Percentiles rank a stretch among this genome's conserved stretches.
phyloP scores from a whole-genome alignment of 164 flowering plant species.

The Warburgia ugandensis region DNA sequence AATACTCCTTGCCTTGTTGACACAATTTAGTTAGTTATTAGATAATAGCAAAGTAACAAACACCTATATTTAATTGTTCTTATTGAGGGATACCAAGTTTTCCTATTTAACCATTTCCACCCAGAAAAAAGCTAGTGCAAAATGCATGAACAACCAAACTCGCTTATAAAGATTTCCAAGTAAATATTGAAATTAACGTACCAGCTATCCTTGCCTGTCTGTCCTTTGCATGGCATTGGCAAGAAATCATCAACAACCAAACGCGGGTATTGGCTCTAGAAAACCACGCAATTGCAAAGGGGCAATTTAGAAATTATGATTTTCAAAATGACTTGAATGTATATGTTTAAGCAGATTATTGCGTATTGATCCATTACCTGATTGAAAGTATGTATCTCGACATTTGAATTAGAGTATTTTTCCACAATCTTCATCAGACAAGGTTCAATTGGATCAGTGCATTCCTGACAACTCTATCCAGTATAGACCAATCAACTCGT shows the following conservation, averaged over 20 bases:
- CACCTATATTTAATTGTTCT: not conserved
- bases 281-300: conserved; percentile 5
- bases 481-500: not conserved
- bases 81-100: not conserved
- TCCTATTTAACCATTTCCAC: too few relatives aligned
- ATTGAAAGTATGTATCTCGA: conserved; percentile 88
- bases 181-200: conserved; percentile 22
- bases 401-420: conserved; percentile 65
- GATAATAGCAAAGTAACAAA: too few relatives aligned
- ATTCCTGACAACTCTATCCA: too few relatives aligned
- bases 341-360: conserved; percentile 4
- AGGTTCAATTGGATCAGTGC: conserved; percentile 4
- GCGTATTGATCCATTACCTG: conserved; percentile 46
- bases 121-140: too few relatives aligned
- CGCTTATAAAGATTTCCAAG: too few relatives aligned
- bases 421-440: conserved; percentile 66
- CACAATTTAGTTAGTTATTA: too few relatives aligned
- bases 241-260: conserved; percentile 71
- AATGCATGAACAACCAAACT: too few relatives aligned
- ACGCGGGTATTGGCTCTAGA: conserved; percentile 95
- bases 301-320: not conserved
- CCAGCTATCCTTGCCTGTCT: conserved; percentile 91
- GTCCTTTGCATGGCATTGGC: conserved; percentile 84
- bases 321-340: not conserved
- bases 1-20: too few relatives aligned